Evolutionary conservation across 2,329 filamentous ascomycete genomes (phyloP).

Genomic region (Fusarium continuum): DNA sequence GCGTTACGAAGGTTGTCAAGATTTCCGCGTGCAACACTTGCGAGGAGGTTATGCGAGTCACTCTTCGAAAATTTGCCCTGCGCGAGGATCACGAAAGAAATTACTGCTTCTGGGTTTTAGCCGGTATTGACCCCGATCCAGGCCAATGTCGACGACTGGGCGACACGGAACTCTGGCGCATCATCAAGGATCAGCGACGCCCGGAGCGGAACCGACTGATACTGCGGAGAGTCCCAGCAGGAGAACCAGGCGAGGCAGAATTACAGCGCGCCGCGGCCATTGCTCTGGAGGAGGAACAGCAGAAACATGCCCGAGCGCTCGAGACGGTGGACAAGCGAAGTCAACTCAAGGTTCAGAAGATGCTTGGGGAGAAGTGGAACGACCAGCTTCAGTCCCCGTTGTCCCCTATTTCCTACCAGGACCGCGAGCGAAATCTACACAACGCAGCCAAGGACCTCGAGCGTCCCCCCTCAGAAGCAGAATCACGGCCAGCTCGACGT

Average conservation of each 20-base stretch:
- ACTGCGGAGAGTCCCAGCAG: constrained; percentile 88
- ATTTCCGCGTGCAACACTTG: constrained; percentile 90
- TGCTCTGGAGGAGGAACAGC: constrained; percentile 84
- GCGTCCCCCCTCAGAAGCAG: constrained; percentile 61
- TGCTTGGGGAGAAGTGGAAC: constrained; percentile 88
- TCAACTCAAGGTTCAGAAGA: constrained; percentile 86
- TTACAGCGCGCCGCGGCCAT: constrained; percentile 88
- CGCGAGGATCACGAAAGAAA: constrained; percentile 92
- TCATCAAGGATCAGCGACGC: constrained; percentile 86
- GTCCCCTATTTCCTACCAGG: constrained; percentile 78
- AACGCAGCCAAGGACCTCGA: constrained; percentile 68
- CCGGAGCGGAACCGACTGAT: constrained; percentile 92
- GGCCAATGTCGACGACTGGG: constrained; percentile 82
- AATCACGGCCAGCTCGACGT: constrained; percentile 54
- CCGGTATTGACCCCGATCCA: constrained; percentile 84
- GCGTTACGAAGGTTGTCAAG: constrained; percentile 91
- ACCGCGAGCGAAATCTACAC: constrained; percentile 73
- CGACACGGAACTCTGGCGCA: constrained; percentile 88
- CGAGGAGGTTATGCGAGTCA: constrained; percentile 91
- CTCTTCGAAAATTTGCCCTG: constrained; percentile 85
- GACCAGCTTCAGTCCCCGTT: constrained; percentile 83
- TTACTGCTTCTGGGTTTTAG: constrained; percentile 95
- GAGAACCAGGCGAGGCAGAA: constrained; percentile 87
- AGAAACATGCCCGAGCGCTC: constrained; percentile 72
- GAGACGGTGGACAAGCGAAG: constrained; percentile 77